These are phyloP conservation scores for Fusarium dlaminii DNA, from an alignment of 2,329 filamentous ascomycete genomes.

Conservation along the genomic window DNA sequence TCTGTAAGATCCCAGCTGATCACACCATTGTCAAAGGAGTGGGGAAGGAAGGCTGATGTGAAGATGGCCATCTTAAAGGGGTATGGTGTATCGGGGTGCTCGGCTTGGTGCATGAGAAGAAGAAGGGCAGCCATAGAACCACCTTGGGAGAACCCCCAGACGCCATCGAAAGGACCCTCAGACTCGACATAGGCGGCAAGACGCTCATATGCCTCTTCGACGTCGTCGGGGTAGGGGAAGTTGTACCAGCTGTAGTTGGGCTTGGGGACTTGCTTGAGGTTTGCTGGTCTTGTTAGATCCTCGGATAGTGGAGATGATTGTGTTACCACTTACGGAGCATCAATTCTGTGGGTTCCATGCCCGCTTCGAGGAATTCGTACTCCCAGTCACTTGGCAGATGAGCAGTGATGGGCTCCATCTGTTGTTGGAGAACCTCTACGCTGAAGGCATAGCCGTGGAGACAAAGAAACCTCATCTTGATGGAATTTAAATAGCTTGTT, in stretches of 20 bases:
- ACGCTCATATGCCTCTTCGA: neutral
- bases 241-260: neutral
- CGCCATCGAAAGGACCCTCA: neutral
- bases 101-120: neutral
- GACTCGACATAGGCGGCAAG: neutral
- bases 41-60: neutral
- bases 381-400: neutral
- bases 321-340: neutral
- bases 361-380: neutral
- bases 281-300: neutral
- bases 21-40: neutral
- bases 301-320: neutral
- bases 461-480: neutral
- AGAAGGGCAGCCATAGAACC: neutral
- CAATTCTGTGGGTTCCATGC: neutral
- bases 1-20: neutral
- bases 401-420: neutral
- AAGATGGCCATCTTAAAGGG: neutral
- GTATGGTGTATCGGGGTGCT: neutral
- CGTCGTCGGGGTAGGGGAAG: neutral
- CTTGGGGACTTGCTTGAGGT: neutral
- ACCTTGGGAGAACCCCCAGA: neutral
- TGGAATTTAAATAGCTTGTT: fast-evolving
- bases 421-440: neutral
- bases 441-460: neutral